Conservation (phyloP, 148 eudicot genomes). For the Tetragonia tetragonoides region DNA sequence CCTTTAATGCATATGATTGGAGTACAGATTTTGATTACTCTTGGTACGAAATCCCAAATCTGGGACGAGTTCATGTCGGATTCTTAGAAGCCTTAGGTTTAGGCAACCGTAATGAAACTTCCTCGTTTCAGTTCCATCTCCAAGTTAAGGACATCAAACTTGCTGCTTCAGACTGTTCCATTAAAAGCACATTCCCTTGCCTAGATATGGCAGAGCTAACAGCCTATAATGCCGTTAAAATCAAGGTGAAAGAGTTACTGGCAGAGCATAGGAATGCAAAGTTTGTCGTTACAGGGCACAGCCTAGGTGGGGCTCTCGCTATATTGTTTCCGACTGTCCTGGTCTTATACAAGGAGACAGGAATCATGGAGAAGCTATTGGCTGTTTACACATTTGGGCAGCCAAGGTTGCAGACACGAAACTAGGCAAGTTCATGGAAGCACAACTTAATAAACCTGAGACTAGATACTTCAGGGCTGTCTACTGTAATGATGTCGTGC, state of each 20-base stretch:
- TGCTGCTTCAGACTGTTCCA: constrained; percentile 5
- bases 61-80: constrained; percentile 65
- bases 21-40: constrained; percentile 64
- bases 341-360: constrained; percentile 42
- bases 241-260: constrained; percentile 34
- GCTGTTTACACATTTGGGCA: constrained; percentile 81
- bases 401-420: constrained; percentile 64
- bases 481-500: constrained; percentile 67
- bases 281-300: constrained; percentile 75
- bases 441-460: constrained; percentile 24
- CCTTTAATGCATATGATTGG: constrained; percentile 64
- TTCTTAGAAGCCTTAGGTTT: constrained; percentile 78
- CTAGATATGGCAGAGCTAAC: constrained; percentile 22
- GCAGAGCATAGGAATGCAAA: constrained; percentile 34
- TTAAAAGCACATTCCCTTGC: not conserved
- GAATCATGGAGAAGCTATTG: constrained; percentile 39
- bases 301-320: constrained; percentile 79
- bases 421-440: constrained; percentile 46
- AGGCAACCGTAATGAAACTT: constrained; percentile 28
- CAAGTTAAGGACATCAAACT: not conserved
- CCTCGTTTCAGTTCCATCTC: constrained; percentile 34
- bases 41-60: constrained; percentile 43
- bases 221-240: constrained; percentile 47
- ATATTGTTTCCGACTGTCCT: constrained; percentile 54
- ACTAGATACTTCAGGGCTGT: constrained; percentile 54